Evolutionary conservation across 352 stramenopile genomes (phyloP).

Genomic region (Phytophthora foliorum): DNA sequence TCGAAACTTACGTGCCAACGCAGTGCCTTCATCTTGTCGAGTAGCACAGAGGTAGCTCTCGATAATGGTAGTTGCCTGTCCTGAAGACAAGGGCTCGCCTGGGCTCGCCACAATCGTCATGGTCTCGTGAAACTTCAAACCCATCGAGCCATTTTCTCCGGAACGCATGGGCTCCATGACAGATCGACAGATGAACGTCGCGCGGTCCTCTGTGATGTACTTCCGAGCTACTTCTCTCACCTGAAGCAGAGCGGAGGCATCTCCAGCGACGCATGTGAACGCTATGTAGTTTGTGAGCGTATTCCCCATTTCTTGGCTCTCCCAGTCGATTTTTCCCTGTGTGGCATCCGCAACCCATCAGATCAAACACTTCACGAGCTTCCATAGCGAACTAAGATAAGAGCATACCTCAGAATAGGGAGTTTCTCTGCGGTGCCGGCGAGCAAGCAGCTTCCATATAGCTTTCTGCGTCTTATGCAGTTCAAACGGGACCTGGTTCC

Average conservation of each 20-base stretch:
- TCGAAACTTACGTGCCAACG: conserved; percentile 29
- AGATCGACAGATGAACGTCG: conserved; percentile 34
- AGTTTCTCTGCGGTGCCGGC: conserved; percentile 29
- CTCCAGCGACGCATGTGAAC: conserved; percentile 32
- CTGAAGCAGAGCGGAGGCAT: conserved; percentile 26
- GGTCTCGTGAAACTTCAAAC: conserved; percentile 36
- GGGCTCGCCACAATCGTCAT: conserved; percentile 30
- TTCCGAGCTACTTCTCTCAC: conserved; percentile 32
- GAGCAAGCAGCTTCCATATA: conserved; percentile 34
- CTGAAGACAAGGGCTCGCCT: conserved; percentile 19
- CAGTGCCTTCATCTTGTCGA: conserved; percentile 33
- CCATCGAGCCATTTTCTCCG: conserved; percentile 3
- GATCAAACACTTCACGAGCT: conserved; percentile 1
- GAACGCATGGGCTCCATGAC: conserved; percentile 30
- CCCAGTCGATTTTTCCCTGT: conserved; percentile 29
- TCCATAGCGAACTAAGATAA: background rate
- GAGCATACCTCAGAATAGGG: conserved; percentile 23
- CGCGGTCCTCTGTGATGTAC: conserved; percentile 24
- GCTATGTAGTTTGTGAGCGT: conserved; percentile 32
- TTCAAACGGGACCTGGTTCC: conserved; percentile 41
- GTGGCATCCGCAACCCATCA: background rate
- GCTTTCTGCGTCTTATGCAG: conserved; percentile 32
- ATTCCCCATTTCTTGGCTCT: conserved; percentile 23
- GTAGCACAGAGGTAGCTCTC: conserved; percentile 40
- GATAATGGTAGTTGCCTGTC: conserved; percentile 33